These are phyloP conservation scores for Oryza rufipogon DNA, from an alignment of 176 grass and related monocot species.

Conservation along the genomic window DNA sequence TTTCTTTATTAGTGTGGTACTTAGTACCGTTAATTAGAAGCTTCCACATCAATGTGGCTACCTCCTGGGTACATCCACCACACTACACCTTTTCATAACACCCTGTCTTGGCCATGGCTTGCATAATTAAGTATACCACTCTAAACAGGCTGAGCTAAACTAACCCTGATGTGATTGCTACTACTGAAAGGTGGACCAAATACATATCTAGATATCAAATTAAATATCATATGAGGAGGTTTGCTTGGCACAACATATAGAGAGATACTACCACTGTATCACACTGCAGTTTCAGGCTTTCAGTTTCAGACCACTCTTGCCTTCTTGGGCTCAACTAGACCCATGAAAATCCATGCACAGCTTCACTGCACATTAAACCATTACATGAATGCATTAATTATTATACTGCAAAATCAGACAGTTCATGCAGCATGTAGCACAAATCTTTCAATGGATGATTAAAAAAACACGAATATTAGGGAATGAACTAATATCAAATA, in stretches of 20 bases:
- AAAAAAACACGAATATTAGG: no score
- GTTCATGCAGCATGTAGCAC: background rate
- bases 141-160: background rate
- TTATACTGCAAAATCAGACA: background rate
- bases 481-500: no score
- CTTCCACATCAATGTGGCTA: background rate
- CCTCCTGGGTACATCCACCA: background rate
- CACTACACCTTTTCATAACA: constrained; percentile 38
- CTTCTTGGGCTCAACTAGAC: no score
- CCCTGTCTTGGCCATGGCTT: background rate
- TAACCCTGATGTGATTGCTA: constrained; percentile 2
- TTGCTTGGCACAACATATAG: no score
- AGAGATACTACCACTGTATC: no score
- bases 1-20: background rate
- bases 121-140: background rate
- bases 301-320: no score
- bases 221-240: background rate
- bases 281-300: no score
- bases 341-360: background rate
- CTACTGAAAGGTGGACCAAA: background rate
- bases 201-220: background rate
- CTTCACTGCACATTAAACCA: background rate
- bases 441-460: background rate
- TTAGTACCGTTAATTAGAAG: background rate
- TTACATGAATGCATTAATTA: background rate